phyloP scores from a whole-genome alignment of 1,284 basidiomycete genomes.

The Cystobasidium sp. region DNA sequence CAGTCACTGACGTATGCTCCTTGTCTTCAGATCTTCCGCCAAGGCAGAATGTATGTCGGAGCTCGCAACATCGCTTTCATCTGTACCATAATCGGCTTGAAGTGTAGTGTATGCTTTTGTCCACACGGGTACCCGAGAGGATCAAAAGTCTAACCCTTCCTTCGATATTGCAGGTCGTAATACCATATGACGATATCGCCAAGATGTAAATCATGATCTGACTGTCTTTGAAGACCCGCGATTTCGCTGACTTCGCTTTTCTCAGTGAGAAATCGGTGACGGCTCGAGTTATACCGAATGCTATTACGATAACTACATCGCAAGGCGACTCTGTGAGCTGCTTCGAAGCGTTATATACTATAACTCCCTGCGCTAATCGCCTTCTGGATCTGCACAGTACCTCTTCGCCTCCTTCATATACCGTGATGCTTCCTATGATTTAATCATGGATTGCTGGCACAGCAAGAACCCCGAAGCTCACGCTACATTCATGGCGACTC shows the following conservation, averaged over 20 bases:
- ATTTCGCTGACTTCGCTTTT: slow-evolving; percentile 47
- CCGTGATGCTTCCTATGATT: slow-evolving; percentile 92
- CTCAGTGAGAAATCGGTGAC: slow-evolving; percentile 98
- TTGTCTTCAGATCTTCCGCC: slow-evolving; percentile 36
- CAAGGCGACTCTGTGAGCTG: slow-evolving; percentile 55
- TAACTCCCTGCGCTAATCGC: too few relatives aligned
- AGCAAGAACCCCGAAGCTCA: slow-evolving; percentile 24
- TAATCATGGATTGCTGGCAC: slow-evolving; percentile 91
- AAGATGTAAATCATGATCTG: slow-evolving; percentile 20
- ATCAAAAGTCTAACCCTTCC: background rate
- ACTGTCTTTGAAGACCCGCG: background rate
- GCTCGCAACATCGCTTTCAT: slow-evolving; percentile 40
- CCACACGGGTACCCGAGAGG: background rate
- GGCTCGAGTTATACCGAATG: slow-evolving; percentile 97
- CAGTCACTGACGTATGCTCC: background rate
- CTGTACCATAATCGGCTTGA: slow-evolving; percentile 40
- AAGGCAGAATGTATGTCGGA: slow-evolving; percentile 38
- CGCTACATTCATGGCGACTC: slow-evolving; percentile 15
- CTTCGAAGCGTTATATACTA: background rate
- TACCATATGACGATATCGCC: slow-evolving; percentile 36
- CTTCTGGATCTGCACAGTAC: slow-evolving; percentile 65
- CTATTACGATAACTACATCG: slow-evolving; percentile 84
- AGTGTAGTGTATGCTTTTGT: slow-evolving; percentile 18
- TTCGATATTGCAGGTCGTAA: slow-evolving; percentile 12
- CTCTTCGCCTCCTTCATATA: slow-evolving; percentile 95